Evolutionary conservation across 306 rosid species (phyloP), one percentile per base, ranked within the genome.

Genomic region (Vigna hirtella): DNA sequence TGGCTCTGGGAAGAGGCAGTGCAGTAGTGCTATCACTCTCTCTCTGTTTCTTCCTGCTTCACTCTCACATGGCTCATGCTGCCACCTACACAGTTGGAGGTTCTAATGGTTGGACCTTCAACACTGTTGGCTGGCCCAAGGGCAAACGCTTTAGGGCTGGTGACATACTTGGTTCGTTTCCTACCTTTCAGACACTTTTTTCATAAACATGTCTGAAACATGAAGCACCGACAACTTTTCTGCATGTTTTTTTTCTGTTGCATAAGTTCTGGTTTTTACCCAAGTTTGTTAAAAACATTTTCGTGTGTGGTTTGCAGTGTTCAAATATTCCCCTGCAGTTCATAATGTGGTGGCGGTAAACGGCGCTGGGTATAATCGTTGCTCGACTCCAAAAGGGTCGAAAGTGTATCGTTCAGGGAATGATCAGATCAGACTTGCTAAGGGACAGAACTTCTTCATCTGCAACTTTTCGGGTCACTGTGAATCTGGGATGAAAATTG

Each of bases 1-100:
- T 87, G 91, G 90, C 53, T 47, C 0, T 78, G 88, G 88, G 88
- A 85, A 93, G 93, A 83, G 90, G 94, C 85, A 86, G 91, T 91
- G 97, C 96, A 83, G 17, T 79, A 0, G 56, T 80, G 30, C 24
- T 88, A 20, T 43, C 88, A 4, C 18, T 80, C 0, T 84, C 88
- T 4, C 18, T 80, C 0, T 84, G 91, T 61, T 68, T 88, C 76
- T 1, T 88, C 30, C 17, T 82, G 45, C 78, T 86, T 13, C 64
- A 66, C 17, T 75, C 86, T n/a, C 79, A 83, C 65, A 26, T 82
- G 76, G 88, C 85, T 83, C 18, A 36, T 62, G 97, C 93, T 0
- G 84, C 86, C 7, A 79, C 69, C 52, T 88, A 67, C 89, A 72
- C 15, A 0, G 96, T 93, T 45, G 98, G 98, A 20, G 96, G 6